Percentiles rank a stretch among this genome's conserved stretches.
phyloP scores from a whole-genome alignment of 1,284 basidiomycete species.

The Megacollybia platyphylla region DNA sequence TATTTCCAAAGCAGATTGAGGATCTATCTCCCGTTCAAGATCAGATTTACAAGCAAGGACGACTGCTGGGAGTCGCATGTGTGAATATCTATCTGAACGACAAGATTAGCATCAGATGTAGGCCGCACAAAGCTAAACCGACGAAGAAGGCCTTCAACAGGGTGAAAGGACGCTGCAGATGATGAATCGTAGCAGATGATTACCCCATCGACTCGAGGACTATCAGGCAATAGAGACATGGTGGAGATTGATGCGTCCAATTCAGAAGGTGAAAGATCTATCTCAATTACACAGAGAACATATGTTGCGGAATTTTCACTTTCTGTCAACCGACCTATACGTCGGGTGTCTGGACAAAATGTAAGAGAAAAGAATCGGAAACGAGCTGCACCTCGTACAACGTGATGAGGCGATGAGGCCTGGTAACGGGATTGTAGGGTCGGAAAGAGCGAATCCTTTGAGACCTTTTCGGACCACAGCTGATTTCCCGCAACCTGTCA shows the following conservation, averaged over 20 bases:
- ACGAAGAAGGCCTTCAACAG: slow-evolving; percentile 55
- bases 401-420: slow-evolving; percentile 19
- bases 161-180: slow-evolving; percentile 41
- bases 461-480: slow-evolving; percentile 57
- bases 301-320: slow-evolving; percentile 21
- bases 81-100: slow-evolving; percentile 37
- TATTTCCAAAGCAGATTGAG: slow-evolving; percentile 32
- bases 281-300: slow-evolving; percentile 42
- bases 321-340: slow-evolving; percentile 29
- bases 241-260: slow-evolving; percentile 9
- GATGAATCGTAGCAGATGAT: slow-evolving; percentile 68
- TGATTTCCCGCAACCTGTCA: slow-evolving; percentile 56
- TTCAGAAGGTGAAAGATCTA: slow-evolving; percentile 24
- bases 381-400: slow-evolving; percentile 22
- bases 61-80: slow-evolving; percentile 44
- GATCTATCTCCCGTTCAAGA: slow-evolving; percentile 40
- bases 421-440: slow-evolving; percentile 24
- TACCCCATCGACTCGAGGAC: slow-evolving; percentile 52
- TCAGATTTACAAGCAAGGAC: slow-evolving; percentile 72
- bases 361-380: not conserved
- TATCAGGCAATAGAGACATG: slow-evolving; percentile 25
- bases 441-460: slow-evolving; percentile 39
- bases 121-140: slow-evolving; percentile 14
- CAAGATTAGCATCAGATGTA: slow-evolving; percentile 2
- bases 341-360: slow-evolving; percentile 28